phyloP scores from a whole-genome alignment of 2,329 filamentous ascomycete species.

The Dactylellina leptospora region DNA sequence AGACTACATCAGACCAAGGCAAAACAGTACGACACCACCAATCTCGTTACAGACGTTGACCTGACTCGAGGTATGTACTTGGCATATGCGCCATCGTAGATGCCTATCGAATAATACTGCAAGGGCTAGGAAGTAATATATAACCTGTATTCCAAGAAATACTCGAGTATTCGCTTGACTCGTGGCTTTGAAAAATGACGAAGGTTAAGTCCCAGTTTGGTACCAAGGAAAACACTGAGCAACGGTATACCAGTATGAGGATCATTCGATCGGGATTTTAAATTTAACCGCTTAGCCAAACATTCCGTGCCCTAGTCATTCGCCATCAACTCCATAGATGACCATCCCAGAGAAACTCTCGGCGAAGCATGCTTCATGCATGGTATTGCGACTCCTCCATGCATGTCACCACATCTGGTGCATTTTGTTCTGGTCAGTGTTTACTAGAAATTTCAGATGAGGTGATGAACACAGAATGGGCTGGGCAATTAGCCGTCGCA shows the following conservation, averaged over 20 bases:
- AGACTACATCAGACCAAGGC: too few species aligned
- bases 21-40: too few species aligned
- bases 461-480: too few species aligned
- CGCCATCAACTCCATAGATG: background rate
- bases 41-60: too few species aligned
- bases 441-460: too few species aligned
- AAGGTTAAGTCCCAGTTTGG: background rate
- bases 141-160: background rate
- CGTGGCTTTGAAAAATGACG: slow-evolving; percentile 15
- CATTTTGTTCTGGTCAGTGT: too few species aligned
- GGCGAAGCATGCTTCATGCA: background rate
- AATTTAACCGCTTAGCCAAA: slow-evolving; percentile 44
- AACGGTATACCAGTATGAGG: background rate
- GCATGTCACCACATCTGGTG: too few species aligned
- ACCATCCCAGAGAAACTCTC: background rate
- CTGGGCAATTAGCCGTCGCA: background rate
- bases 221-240: background rate
- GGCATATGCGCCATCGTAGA: background rate
- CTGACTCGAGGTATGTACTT: too few species aligned
- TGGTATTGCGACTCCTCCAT: background rate
- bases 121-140: background rate
- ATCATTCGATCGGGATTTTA: slow-evolving; percentile 13
- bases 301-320: background rate
- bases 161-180: background rate
- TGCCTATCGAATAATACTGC: background rate